Evolutionary conservation across 2,329 filamentous ascomycete genomes (phyloP), one percentile per base, ranked within the genome.

Genomic region (Scedosporium minutisporum): DNA sequence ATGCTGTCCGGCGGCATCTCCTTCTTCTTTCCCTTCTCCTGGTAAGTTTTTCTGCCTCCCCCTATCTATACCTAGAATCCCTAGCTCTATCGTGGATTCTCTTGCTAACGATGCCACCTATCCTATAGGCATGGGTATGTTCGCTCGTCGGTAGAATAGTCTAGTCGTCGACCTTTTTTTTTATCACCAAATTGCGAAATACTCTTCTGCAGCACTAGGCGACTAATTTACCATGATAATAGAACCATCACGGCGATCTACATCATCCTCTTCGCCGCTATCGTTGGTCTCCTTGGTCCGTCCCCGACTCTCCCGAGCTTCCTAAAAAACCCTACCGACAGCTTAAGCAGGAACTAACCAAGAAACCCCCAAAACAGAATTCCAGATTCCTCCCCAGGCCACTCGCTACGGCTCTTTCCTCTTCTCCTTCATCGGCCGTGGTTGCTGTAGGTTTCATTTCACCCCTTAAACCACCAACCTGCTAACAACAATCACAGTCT

Each of bases 361-460:
- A 60, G 41, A 33, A 27, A 12, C 42, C 44, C 18, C 48, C 25
- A 55, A 25, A 10, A 42, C 70, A 82, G 95, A 99, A 77, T 96
- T 97, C 80, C 89, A 96, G 77, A 93, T 97, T 69, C 93, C 95
- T 60, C 91, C 93, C 64, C 93, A 96, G 74, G 83, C 96, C 62
- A 89, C 92, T 64, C 88, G 91, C 78, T 96, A 97, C 80, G 93
- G 92, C 62, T 96, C 91, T 10, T 99, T 99, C 82, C 87, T 97
- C 77, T 97, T 97, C 82, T 96, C 91, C 63, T 97, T 99, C 82
- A 79, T 97, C 69, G 95, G 95, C 65, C 92, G 95, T 73, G 95
- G 95, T 77, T 82, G 91, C 74, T 97, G 93, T 96, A 86, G 78
- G 91, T 44, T 6, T 14, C 42, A 27, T 62, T 57, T 58, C 33